phyloP scores from a whole-genome alignment of 306 rosid genomes.

The Geum urbanum region DNA sequence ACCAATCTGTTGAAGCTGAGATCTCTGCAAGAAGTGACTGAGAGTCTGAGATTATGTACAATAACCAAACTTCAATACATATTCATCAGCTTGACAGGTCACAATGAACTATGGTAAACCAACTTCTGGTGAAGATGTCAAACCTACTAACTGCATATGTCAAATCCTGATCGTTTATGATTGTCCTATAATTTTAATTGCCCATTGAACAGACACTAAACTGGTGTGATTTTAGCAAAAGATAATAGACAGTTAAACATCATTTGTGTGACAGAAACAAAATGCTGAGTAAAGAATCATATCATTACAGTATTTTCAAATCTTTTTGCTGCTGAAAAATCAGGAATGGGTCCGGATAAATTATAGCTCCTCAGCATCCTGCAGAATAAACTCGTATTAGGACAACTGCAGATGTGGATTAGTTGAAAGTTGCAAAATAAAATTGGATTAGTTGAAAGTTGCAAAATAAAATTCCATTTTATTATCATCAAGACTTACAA shows the following conservation, averaged over 20 bases:
- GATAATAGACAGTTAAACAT: not conserved
- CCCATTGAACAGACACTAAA: not conserved
- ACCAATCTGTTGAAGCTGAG: slow-evolving; percentile 25
- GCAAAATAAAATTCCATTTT: not conserved
- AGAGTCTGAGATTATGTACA: not conserved
- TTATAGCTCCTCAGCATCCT: slow-evolving; percentile 33
- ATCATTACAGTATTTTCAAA: slow-evolving; percentile 10
- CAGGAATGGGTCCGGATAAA: slow-evolving; percentile 13
- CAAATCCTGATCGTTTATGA: not conserved
- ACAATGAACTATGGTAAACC: not conserved
- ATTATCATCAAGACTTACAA: slow-evolving; percentile 23
- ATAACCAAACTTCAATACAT: not conserved
- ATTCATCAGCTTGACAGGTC: not conserved
- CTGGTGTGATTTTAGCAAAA: not conserved
- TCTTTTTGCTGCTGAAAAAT: not conserved
- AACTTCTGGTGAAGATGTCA: not conserved
- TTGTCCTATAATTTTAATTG: not conserved
- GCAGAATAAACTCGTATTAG: not conserved
- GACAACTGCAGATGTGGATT: not conserved
- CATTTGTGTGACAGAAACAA: not conserved
- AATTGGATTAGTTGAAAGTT: not conserved
- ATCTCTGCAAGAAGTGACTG: slow-evolving; percentile 16
- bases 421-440: not conserved
- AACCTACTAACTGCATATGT: not conserved
- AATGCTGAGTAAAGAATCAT: not conserved